Evolutionary conservation across 2,329 filamentous ascomycete genomes (phyloP).

Genomic region (Diaporthe destruens): DNA sequence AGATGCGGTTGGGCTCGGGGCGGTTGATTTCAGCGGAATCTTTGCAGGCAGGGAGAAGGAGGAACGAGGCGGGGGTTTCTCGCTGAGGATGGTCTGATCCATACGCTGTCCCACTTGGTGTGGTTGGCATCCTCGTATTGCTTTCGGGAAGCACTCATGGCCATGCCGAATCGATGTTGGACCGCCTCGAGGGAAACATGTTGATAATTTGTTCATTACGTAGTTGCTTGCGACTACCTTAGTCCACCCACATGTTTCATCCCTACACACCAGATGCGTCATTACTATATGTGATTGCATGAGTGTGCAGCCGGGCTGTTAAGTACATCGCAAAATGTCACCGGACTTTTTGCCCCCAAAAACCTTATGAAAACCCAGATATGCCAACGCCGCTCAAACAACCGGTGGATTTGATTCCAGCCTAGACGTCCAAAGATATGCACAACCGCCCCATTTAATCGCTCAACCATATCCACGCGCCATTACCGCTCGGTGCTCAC

Average conservation of each 20-base stretch:
- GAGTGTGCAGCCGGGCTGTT: constrained; percentile 23
- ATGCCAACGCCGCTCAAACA: constrained; percentile 37
- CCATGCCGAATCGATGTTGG: background rate
- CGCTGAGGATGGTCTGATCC: constrained; percentile 69
- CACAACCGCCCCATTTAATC: constrained; percentile 33
- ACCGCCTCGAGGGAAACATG: constrained; percentile 2
- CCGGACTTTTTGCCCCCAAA: constrained; percentile 11
- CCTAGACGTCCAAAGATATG: constrained; percentile 26
- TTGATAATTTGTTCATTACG: constrained; percentile 34
- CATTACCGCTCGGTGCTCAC: constrained; percentile 36
- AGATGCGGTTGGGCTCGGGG: constrained; percentile 69
- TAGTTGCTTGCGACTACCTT: constrained; percentile 29
- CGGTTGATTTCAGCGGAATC: constrained; percentile 77
- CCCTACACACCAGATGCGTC: constrained; percentile 36
- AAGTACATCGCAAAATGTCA: constrained; percentile 15
- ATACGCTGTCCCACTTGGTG: background rate
- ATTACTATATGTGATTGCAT: constrained; percentile 25
- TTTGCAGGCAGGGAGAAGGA: constrained; percentile 76
- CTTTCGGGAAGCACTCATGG: background rate
- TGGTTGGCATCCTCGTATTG: background rate
- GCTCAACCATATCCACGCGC: constrained; percentile 36
- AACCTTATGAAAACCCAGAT: constrained; percentile 21
- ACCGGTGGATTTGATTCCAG: constrained; percentile 26
- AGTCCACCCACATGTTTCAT: constrained; percentile 1
- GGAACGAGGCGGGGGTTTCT: constrained; percentile 75